Evolutionary conservation across 495 filamentous ascomycete species (phyloP).

Genomic region (Aspergillus panamensis): DNA sequence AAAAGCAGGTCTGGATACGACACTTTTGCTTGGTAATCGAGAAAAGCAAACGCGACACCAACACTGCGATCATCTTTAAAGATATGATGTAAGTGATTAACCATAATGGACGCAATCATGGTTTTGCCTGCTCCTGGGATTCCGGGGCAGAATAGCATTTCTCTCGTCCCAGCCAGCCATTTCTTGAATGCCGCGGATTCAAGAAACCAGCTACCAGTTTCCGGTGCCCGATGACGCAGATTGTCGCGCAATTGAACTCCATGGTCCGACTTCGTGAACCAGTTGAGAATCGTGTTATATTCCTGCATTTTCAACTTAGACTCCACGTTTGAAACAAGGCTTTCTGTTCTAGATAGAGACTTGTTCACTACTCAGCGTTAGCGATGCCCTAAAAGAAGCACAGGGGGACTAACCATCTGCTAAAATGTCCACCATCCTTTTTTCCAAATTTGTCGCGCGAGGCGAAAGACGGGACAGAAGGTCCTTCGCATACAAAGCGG

Average conservation of each 20-base stretch:
- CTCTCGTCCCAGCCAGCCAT: background rate
- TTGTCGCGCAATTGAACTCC: too few species aligned
- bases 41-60: background rate
- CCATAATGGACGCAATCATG: background rate
- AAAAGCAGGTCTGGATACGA: background rate
- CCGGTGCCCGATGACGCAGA: background rate
- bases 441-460: background rate
- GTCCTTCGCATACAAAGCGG: slow-evolving; percentile 20
- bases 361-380: background rate
- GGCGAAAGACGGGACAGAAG: background rate
- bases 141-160: background rate
- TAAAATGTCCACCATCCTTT: background rate
- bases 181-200: background rate
- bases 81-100: background rate
- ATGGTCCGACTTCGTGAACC: background rate
- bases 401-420: background rate
- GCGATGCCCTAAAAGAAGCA: background rate
- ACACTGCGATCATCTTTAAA: background rate
- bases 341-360: background rate
- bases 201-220: background rate
- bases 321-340: background rate
- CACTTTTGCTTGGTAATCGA: background rate
- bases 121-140: background rate
- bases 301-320: background rate
- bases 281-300: background rate